Evolutionary conservation across 805 yeast genomes (phyloP).

Genomic region (Hanseniaspora jakobsenii): DNA sequence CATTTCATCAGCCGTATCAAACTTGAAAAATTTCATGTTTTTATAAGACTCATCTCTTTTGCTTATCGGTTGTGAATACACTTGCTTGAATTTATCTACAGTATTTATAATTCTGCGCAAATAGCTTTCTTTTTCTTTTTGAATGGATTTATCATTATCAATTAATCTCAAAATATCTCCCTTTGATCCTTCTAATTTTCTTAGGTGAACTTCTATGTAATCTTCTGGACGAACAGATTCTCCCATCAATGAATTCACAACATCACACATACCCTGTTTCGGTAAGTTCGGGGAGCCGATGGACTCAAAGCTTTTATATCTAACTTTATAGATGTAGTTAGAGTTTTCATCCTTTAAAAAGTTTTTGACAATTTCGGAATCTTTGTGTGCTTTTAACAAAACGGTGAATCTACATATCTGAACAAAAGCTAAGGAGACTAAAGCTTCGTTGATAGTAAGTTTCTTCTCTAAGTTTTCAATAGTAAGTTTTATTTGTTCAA

Average conservation of each 20-base stretch:
- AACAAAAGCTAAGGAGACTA: slow-evolving; percentile 26
- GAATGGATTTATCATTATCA: not conserved
- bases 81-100: not conserved
- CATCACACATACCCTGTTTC: slow-evolving; percentile 15
- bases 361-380: slow-evolving; percentile 23
- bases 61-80: not conserved
- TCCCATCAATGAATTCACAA: not conserved
- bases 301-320: slow-evolving; percentile 69
- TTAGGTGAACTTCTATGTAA: not conserved
- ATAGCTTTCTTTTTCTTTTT: not conserved
- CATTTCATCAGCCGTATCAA: not conserved
- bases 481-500: slow-evolving; percentile 30
- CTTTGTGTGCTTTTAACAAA: slow-evolving; percentile 14
- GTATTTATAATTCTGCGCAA: slow-evolving; percentile 4
- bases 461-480: slow-evolving; percentile 23
- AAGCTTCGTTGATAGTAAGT: slow-evolving; percentile 20
- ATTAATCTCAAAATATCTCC: too few relatives aligned
- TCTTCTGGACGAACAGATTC: not conserved
- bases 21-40: not conserved
- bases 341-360: slow-evolving; percentile 22
- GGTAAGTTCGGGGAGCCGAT: slow-evolving; percentile 70
- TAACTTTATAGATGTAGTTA: slow-evolving; percentile 34
- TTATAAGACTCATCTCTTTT: not conserved
- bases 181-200: not conserved
- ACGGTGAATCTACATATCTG: slow-evolving; percentile 27